These are phyloP conservation scores for Rossbeevera mucosa DNA, from an alignment of 768 basidiomycete genomes.

Conservation along the genomic window DNA sequence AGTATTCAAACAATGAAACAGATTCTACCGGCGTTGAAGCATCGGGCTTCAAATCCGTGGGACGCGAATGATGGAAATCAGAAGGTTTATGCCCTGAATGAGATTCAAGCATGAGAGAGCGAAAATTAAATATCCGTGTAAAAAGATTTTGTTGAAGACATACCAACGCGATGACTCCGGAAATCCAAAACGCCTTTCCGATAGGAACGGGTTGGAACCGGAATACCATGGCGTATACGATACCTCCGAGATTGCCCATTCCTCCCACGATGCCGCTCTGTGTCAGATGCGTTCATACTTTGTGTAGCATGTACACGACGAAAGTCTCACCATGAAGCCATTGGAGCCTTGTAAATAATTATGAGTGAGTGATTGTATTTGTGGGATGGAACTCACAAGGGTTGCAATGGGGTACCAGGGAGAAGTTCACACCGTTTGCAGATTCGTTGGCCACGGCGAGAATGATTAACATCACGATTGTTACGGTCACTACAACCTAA, in stretches of 20 bases:
- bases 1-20: not conserved
- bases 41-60: constrained; percentile 2
- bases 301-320: not conserved
- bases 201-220: constrained; percentile 38
- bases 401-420: constrained; percentile 49
- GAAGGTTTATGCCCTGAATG: constrained; percentile 4
- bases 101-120: not conserved
- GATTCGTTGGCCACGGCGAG: constrained; percentile 38
- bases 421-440: constrained; percentile 48
- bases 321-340: constrained; percentile 31
- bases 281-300: not conserved
- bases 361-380: not conserved
- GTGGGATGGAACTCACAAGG: constrained; percentile 28
- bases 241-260: constrained; percentile 41
- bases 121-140: not conserved
- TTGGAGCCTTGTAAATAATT: constrained; percentile 19
- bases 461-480: constrained; percentile 39
- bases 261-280: constrained; percentile 38
- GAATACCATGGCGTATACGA: constrained; percentile 46
- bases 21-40: no score
- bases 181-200: constrained; percentile 46
- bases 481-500: constrained; percentile 21
- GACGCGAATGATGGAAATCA: constrained; percentile 10
- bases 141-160: not conserved
- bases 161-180: constrained; percentile 39